Evolutionary conservation across 2,329 filamentous ascomycete species (phyloP), one percentile per base, ranked within the genome.

Genomic region (Aspergillus pseudoterreus): DNA sequence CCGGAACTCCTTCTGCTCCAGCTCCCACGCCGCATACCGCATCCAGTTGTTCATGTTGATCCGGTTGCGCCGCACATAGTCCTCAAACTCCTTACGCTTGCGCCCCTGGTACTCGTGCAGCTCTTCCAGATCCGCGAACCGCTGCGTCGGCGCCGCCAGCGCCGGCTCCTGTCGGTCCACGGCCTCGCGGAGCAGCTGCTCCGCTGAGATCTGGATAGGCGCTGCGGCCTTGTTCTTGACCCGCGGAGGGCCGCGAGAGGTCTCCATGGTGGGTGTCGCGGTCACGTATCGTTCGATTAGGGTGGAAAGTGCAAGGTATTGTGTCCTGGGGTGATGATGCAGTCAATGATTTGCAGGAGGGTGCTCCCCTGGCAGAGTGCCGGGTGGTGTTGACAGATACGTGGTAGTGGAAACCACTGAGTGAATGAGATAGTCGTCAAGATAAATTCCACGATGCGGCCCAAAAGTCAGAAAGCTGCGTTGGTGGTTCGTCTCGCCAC

Each of bases 41-140:
- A 94, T 90, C 94, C 94, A 99, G 74, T 97, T 97, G 78, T 95
- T 95, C 81, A 97, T 91, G 67, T 95, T 96, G 69, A 96, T 82
- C 66, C 92, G 79, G 69, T 97, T 97, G 58, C 94, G 88, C 58
- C 91, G 86, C 54, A 97, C 90, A 86, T 97, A 97, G 77, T 96
- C 90, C 74, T 99, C 94, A 63, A 96, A 99, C 66, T 96, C 94
- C 72, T 92, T 94, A 61, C 94, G 82, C 76, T 97, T 97, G 58
- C 94, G 84, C 49, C 92, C 92, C 73, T 99, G 94, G 73, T 89
- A 96, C 74, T 97, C 94, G 76, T 97, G 92, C 44, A 99, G 84
- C 77, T 99, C 94, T 77, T 99, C 94, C 63, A 99, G 83, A 64
- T 99, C 94, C 60, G 90, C 90, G 64, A 99, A 97, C 42, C 92